phyloP scores from a whole-genome alignment of 345 rosid genomes.

The Aethionema arabicum region DNA sequence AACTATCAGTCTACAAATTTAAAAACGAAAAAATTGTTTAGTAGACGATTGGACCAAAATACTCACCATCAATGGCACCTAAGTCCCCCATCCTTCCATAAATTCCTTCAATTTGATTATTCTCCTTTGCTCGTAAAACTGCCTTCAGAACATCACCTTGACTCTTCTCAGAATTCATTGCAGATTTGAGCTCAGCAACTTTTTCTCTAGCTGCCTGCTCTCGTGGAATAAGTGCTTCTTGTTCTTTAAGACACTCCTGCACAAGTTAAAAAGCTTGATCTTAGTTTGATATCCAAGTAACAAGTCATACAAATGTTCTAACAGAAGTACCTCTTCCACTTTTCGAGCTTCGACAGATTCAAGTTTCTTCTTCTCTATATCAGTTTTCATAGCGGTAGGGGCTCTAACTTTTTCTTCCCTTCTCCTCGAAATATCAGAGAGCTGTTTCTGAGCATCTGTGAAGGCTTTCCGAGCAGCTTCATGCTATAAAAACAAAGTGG shows the following conservation, averaged over 20 bases:
- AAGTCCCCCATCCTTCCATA: constrained; percentile 97
- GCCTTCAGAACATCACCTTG: constrained; percentile 93
- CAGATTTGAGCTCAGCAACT: constrained; percentile 76
- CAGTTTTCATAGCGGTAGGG: constrained; percentile 47
- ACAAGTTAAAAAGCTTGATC: constrained; percentile 29
- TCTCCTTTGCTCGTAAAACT: constrained; percentile 77
- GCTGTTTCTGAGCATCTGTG: constrained; percentile 75
- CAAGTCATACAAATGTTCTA: constrained; percentile 25
- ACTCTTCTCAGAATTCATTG: constrained; percentile 83
- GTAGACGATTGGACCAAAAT: constrained; percentile 24
- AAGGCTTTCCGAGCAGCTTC: constrained; percentile 74
- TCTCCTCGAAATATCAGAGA: constrained; percentile 55
- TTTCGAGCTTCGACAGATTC: constrained; percentile 71
- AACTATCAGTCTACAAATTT: constrained; percentile 9
- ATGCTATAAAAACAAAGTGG: constrained; percentile 54
- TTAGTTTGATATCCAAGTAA: constrained; percentile 23
- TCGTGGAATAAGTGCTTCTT: constrained; percentile 74
- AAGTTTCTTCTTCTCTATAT: constrained; percentile 57
- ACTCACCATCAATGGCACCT: constrained; percentile 94
- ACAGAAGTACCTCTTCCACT: constrained; percentile 62
- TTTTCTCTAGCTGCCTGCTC: constrained; percentile 94
- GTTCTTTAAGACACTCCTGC: constrained; percentile 80
- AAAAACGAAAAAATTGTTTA: constrained; percentile 2
- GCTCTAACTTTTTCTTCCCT: constrained; percentile 47
- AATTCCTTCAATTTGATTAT: constrained; percentile 79